phyloP scores from a whole-genome alignment of 1,139 yeast species.

The Pichia inconspicua region DNA sequence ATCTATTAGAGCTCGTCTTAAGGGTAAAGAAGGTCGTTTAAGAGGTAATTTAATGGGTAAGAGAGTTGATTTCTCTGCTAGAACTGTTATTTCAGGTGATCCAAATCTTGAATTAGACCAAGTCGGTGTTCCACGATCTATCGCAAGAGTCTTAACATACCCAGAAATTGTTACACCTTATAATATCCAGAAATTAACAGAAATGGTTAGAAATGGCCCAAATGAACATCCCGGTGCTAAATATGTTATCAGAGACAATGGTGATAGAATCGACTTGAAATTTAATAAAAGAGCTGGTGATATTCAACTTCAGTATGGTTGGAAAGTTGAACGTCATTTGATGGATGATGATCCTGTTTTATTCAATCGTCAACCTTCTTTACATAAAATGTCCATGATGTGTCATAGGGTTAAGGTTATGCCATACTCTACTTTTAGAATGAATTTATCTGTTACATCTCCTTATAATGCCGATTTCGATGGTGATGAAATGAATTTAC shows the following conservation, averaged over 20 bases:
- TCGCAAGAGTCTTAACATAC: constrained; percentile 89
- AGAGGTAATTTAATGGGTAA: constrained; percentile 99
- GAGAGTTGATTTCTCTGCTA: constrained; percentile 98
- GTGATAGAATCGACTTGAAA: constrained; percentile 95
- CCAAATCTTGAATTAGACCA: constrained; percentile 96
- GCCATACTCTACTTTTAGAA: constrained; percentile 97
- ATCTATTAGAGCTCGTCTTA: constrained; percentile 95
- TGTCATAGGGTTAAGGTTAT: constrained; percentile 98
- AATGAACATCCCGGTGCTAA: constrained; percentile 99
- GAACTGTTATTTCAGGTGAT: constrained; percentile 99
- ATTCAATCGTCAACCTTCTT: constrained; percentile 97
- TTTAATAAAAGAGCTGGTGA: constrained; percentile 98
- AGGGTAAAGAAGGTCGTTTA: constrained; percentile 98
- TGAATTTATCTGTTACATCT: constrained; percentile 92
- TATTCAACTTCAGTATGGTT: constrained; percentile 93
- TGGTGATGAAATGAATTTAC: constrained; percentile 99
- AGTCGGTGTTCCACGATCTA: constrained; percentile 96
- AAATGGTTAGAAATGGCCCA: constrained; percentile 93
- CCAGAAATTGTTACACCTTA: constrained; percentile 98
- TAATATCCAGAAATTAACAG: constrained; percentile 87
- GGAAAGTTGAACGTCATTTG: constrained; percentile 98
- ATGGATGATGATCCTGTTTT: constrained; percentile 97
- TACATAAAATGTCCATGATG: constrained; percentile 99
- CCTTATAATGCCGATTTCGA: constrained; percentile 99
- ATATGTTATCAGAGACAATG: constrained; percentile 95